These are phyloP conservation scores for Rubroshorea leprosula DNA, from an alignment of 345 rosid species.

Conservation along the genomic window DNA sequence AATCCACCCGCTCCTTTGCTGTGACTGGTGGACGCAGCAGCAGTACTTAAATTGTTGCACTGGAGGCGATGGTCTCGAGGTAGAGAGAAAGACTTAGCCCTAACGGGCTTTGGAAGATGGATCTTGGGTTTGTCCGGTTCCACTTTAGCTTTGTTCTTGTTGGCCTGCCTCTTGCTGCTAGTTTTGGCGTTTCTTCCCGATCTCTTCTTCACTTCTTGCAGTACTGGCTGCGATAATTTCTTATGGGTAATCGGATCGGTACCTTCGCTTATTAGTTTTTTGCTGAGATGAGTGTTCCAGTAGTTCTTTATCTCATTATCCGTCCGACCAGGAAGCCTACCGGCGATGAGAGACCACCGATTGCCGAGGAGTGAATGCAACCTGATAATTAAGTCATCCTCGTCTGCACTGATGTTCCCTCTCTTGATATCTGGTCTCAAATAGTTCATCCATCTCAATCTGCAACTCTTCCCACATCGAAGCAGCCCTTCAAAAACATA, in stretches of 20 bases:
- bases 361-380: conserved; percentile 53
- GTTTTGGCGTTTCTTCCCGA: neutral
- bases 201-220: conserved; percentile 2
- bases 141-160: neutral
- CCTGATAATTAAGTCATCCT: conserved; percentile 52
- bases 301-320: conserved; percentile 72
- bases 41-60: conserved; percentile 6
- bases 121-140: conserved; percentile 27
- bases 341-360: conserved; percentile 67
- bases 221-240: conserved; percentile 19
- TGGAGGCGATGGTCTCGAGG: conserved; percentile 32
- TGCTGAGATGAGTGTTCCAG: conserved; percentile 55
- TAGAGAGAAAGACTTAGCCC: conserved; percentile 24
- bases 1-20: conserved; percentile 16
- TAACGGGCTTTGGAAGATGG: conserved; percentile 45
- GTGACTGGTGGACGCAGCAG: conserved; percentile 11
- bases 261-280: conserved; percentile 28
- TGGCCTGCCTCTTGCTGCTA: too few relatives aligned
- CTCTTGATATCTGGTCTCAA: conserved; percentile 60
- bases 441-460: conserved; percentile 69
- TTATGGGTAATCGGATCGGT: conserved; percentile 31
- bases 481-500: conserved; percentile 44
- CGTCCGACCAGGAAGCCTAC: conserved; percentile 59
- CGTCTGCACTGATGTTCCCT: conserved; percentile 48
- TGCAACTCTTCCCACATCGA: conserved; percentile 63